These are phyloP conservation scores for Pistacia integerrima DNA, from an alignment of 345 rosid species.

Conservation along the genomic window DNA sequence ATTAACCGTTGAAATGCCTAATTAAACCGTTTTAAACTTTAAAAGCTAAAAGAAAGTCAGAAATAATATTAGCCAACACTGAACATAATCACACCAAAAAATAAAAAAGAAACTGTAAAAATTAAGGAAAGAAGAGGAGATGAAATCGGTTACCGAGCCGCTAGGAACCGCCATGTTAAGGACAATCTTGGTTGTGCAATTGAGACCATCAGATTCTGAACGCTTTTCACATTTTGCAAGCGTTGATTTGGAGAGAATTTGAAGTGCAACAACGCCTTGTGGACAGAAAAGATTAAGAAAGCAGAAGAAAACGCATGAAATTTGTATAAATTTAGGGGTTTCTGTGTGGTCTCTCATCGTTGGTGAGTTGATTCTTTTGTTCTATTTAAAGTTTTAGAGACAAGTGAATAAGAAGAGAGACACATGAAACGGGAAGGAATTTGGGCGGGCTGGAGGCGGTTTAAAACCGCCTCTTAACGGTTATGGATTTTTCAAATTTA, in stretches of 20 bases:
- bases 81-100: not conserved
- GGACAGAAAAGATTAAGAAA: conserved; percentile 1
- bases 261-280: conserved; percentile 19
- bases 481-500: not conserved
- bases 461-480: conserved; percentile 15
- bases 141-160: conserved; percentile 48
- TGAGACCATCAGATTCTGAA: conserved; percentile 34
- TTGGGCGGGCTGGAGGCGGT: not conserved
- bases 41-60: not conserved
- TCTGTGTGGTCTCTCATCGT: conserved; percentile 1
- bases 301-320: conserved; percentile 9
- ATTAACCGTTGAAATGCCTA: not conserved
- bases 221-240: conserved; percentile 59
- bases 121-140: not conserved
- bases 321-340: not conserved
- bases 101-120: not conserved
- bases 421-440: not conserved
- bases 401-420: not conserved
- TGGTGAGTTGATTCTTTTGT: not conserved
- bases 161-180: conserved; percentile 69
- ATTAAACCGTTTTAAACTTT: not conserved
- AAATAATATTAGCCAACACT: not conserved
- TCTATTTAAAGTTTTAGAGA: not conserved
- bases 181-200: conserved; percentile 62
- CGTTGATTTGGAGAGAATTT: conserved; percentile 75